Evolutionary conservation across 805 yeast genomes (phyloP).

Genomic region (Metschnikowia picachoensis): DNA sequence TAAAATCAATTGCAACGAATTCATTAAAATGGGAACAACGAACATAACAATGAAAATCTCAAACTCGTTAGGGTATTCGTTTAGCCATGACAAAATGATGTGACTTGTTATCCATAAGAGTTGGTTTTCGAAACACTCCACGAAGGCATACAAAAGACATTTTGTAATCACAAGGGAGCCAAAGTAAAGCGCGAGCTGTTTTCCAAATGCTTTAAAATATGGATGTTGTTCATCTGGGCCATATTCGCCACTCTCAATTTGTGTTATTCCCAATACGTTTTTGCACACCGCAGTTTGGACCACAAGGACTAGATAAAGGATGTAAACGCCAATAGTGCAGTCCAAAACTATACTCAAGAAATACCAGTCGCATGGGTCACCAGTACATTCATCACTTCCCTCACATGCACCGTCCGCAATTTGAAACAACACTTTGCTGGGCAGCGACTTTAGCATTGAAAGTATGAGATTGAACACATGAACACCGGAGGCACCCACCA

Average conservation of each 20-base stretch:
- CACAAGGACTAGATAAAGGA: constrained; percentile 53
- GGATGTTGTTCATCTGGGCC: constrained; percentile 61
- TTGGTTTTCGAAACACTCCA: constrained; percentile 61
- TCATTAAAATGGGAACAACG: constrained; percentile 69
- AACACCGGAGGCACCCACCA: constrained; percentile 80
- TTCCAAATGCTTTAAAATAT: constrained; percentile 49
- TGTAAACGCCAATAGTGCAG: constrained; percentile 90
- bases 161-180: constrained; percentile 66
- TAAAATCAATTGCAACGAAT: constrained; percentile 67
- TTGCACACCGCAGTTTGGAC: constrained; percentile 42
- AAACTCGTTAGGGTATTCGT: constrained; percentile 64
- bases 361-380: constrained; percentile 91
- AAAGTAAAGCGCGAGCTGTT: constrained; percentile 69
- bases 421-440: constrained; percentile 11
- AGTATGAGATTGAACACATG: constrained; percentile 74
- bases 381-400: constrained; percentile 14
- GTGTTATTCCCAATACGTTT: constrained; percentile 36
- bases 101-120: constrained; percentile 55
- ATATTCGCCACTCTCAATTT: constrained; percentile 54
- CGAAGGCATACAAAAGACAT: constrained; percentile 50
- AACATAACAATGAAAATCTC: constrained; percentile 88
- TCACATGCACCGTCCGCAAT: constrained; percentile 22
- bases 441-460: constrained; percentile 53
- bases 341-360: constrained; percentile 84
- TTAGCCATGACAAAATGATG: constrained; percentile 79